phyloP scores from a whole-genome alignment of 495 filamentous ascomycete genomes.

The Mycothermus thermophilus region DNA sequence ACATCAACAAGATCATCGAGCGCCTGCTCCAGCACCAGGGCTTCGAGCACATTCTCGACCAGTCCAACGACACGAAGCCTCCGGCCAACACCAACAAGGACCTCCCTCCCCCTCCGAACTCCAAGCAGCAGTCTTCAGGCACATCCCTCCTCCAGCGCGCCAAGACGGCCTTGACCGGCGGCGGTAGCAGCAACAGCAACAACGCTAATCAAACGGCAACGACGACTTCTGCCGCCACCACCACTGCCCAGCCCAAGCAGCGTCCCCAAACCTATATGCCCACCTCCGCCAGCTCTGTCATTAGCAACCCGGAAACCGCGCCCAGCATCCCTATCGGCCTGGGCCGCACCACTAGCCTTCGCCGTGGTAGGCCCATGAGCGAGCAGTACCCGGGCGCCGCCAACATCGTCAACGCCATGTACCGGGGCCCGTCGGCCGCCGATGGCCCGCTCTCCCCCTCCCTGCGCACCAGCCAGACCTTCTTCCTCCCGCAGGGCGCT shows the following conservation, averaged over 20 bases:
- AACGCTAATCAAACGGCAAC: too few relatives aligned
- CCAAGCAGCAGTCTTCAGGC: slow-evolving; percentile 40
- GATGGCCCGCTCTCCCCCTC: slow-evolving; percentile 43
- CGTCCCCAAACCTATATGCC: slow-evolving; percentile 51
- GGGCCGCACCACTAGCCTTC: slow-evolving; percentile 48
- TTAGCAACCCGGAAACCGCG: slow-evolving; percentile 62
- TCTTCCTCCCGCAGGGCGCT: slow-evolving; percentile 31
- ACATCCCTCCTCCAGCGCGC: slow-evolving; percentile 63
- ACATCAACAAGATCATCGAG: slow-evolving; percentile 97
- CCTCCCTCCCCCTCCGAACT: slow-evolving; percentile 62
- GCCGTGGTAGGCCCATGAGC: slow-evolving; percentile 45
- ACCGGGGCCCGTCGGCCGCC: slow-evolving; percentile 40
- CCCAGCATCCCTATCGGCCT: slow-evolving; percentile 63
- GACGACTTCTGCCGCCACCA: slow-evolving; percentile 11
- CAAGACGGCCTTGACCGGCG: slow-evolving; percentile 49
- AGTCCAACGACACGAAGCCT: slow-evolving; percentile 43
- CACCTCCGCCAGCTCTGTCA: slow-evolving; percentile 25
- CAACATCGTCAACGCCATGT: slow-evolving; percentile 70
- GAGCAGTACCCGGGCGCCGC: slow-evolving; percentile 55
- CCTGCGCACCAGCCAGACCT: slow-evolving; percentile 32
- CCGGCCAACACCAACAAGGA: slow-evolving; percentile 61
- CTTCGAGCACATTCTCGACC: slow-evolving; percentile 84
- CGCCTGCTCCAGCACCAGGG: slow-evolving; percentile 85
- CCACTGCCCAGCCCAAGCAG: slow-evolving; percentile 36
- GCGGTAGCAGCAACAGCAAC: slow-evolving; percentile 4